Conservation (phyloP, 139 green algal species). For the Coelastrella sp. region DNA sequence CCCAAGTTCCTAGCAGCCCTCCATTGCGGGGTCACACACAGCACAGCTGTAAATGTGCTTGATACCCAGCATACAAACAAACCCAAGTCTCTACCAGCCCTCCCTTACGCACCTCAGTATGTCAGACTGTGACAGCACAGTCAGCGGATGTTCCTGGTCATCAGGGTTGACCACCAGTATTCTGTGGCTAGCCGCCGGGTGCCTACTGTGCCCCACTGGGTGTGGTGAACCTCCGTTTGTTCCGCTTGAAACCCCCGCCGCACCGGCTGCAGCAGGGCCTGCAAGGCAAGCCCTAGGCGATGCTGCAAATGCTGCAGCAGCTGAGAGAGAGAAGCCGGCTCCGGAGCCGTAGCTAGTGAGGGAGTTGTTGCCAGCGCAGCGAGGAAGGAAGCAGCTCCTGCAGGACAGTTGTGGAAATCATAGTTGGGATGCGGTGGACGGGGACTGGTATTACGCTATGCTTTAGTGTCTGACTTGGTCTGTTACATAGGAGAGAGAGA, state of each 20-base stretch:
- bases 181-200: conserved; percentile 34
- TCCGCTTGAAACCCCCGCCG: neutral
- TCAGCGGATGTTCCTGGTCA: neutral
- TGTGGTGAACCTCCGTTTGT: neutral
- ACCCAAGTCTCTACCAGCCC: neutral
- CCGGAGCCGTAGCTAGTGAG: conserved; percentile 11
- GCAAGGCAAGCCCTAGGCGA: neutral
- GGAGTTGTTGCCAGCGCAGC: neutral
- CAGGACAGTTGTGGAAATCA: neutral
- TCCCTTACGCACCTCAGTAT: neutral
- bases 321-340: neutral
- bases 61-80: no score
- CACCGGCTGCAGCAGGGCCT: neutral
- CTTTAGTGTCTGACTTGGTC: neutral
- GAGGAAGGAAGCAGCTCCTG: conserved; percentile 41
- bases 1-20: no score
- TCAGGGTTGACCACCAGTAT: neutral
- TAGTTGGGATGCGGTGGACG: no score
- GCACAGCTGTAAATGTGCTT: no score
- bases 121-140: conserved; percentile 33
- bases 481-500: no score
- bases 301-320: neutral
- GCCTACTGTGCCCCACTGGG: conserved; percentile 5
- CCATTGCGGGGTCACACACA: no score
- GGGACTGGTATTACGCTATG: neutral